Evolutionary conservation across 768 basidiomycete species (phyloP), one percentile per base, ranked within the genome.

Genomic region (Mycena olivaceomarginata): DNA sequence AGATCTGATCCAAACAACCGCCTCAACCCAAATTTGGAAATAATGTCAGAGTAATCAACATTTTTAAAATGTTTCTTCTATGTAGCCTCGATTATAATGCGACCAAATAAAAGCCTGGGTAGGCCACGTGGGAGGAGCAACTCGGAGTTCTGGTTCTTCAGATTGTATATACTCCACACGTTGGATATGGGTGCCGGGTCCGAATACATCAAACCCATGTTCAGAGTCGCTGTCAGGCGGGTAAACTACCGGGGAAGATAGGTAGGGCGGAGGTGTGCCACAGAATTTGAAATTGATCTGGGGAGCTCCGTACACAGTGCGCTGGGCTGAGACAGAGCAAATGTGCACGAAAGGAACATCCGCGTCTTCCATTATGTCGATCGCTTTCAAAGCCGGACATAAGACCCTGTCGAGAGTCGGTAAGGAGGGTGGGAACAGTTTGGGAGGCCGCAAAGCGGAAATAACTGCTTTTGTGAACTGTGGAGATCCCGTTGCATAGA

Each of bases 291-390:
- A 74, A n/a, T 68, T n/a, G 11, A 74, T 51, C 59, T 67, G 43
- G 40, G 66, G 66, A 8, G 45, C 66, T 45, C 67, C 67, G 18
- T 39, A 63, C 12, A 39, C 37, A 15, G 40, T 31, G 43, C 73
- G 73, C 59, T 74, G 66, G 37, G 57, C 59, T 2, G 73, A 31
- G 16, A 74, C 45, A 51, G 45, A 51, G 48, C 73, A 74, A 40
- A 74, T 63, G 18, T 67, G 56, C 45, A 74, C 48, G n/a, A 74
- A 67, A 13, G 73, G 73, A 53, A 74, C 66, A 31, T 74, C 59
- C 39, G 63, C 45, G 40, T 74, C 73, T 25, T 74, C 73, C 2
- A 48, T 68, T 25, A 74, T 67, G 2, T 74, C 73, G 46, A 74
- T 40, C 11, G 57, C 18, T 45, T 63, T 74, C 59, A 74, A 37